A percentile compares a stretch with the other conserved stretches of the same genome.
phyloP scores from a whole-genome alignment of 176 grass and related monocot species.

The Aegilops umbellulata region DNA sequence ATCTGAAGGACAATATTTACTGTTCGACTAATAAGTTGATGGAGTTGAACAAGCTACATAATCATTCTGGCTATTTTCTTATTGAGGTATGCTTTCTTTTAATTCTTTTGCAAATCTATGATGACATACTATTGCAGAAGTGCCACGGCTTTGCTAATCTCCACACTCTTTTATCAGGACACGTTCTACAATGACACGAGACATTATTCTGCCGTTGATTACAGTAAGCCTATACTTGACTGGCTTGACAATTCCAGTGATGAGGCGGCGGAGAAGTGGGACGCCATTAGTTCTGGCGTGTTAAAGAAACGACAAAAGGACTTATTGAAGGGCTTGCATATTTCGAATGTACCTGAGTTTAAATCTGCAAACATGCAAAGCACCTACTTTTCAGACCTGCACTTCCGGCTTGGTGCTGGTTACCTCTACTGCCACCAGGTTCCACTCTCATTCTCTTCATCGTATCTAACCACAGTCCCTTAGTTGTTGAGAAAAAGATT shows the following conservation, averaged over 20 bases:
- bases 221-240: conserved; percentile 81
- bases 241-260: conserved; percentile 74
- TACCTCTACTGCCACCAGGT: conserved; percentile 96
- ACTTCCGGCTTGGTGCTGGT: conserved; percentile 69
- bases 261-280: conserved; percentile 84
- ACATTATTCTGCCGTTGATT: conserved; percentile 61
- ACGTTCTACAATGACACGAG: conserved; percentile 85
- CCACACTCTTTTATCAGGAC: conserved; percentile 55
- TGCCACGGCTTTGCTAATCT: not conserved
- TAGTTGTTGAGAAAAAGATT: not conserved
- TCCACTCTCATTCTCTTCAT: conserved; percentile 27
- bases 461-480: not conserved
- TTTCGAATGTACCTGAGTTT: conserved; percentile 62
- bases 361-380: conserved; percentile 69
- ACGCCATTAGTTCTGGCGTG: conserved; percentile 59
- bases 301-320: conserved; percentile 84
- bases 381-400: conserved; percentile 67
- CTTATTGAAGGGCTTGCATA: conserved; percentile 60
- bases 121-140: not conserved
- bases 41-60: conserved; percentile 49
- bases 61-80: conserved; percentile 83
- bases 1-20: conserved; percentile 81
- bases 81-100: conserved; percentile 58
- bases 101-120: not conserved
- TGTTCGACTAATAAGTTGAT: conserved; percentile 86